These are phyloP conservation scores for Pholiota molesta DNA, from an alignment of 768 basidiomycete genomes.

Conservation along the genomic window DNA sequence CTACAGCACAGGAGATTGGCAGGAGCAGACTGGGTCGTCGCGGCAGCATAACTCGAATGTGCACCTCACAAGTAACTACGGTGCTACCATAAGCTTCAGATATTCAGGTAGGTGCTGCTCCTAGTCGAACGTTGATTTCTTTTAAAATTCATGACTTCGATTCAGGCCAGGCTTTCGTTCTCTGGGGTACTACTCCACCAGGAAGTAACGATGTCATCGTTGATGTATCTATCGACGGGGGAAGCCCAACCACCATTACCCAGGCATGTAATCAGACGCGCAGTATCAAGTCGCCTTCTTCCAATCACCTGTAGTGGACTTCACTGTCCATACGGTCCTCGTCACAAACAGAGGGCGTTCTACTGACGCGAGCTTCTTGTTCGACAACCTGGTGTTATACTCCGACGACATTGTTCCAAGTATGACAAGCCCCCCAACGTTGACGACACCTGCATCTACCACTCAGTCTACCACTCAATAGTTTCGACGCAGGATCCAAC, in stretches of 20 bases:
- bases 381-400: neutral
- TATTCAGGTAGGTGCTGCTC: neutral
- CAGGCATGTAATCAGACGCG: neutral
- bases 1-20: constrained; percentile 6
- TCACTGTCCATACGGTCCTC: neutral
- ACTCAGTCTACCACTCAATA: neutral
- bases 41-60: constrained; percentile 2
- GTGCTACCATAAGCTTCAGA: constrained; percentile 4
- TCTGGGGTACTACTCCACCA: neutral
- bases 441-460: neutral
- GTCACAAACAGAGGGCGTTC: constrained; percentile 1
- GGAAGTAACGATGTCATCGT: neutral
- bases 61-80: neutral
- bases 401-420: constrained; percentile 5
- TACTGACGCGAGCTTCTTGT: neutral
- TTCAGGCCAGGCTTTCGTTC: constrained; percentile 1
- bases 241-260: neutral
- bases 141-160: neutral
- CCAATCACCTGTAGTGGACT: neutral
- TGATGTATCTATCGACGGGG: constrained; percentile 3
- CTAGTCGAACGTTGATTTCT: neutral
- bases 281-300: neutral
- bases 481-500: neutral
- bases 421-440: neutral
- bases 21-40: neutral